Evolutionary conservation across 169 alveolate genomes (phyloP), one percentile per base, ranked within the genome.

Genomic region (Cryptosporidium parvum): DNA sequence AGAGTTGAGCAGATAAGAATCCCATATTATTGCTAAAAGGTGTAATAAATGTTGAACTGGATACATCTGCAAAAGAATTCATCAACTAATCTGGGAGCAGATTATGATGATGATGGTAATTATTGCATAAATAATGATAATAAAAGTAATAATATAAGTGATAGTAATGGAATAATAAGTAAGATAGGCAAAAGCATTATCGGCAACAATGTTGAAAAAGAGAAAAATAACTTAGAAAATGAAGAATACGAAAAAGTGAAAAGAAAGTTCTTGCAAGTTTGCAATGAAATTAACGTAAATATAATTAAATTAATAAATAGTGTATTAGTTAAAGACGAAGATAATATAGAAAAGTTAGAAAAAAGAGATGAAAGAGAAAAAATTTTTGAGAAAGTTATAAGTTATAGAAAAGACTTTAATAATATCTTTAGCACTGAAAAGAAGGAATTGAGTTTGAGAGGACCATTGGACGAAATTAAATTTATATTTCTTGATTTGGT

Each of bases 1-100:
- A 56, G 37, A 23, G 14, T 8, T 9, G 10, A 56, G 3, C 5
- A 23, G 67, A 56, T 7, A 37, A 9, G 67, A 56, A 56, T 21
- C 26, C 2, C 1, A 21, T 3, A 23, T 56, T 26, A 56, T 26
- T 29, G 33, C 21, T 44, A 9, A 31, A 70, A 23, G n/a, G 62
- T 21, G 42, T 48, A 23, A 44, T 56, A 52, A 56, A 73, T 73
- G 86, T 73, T 73, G 44, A 73, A 37, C 48, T 73, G 86, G 86
- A n/a, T 73, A 23, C 12, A 52, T 53, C 37, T 52, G 5, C 45
- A 73, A 18, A 44, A 59, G 26, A 73, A 23, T 5, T 16, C 16
- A 7, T 14, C 52, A 56, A 14, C n/a, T 5, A 53, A 59, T 18
- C 23, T 59, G 9, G 37, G 16, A n/a, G 37, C 29, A 26, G 52